These are phyloP conservation scores for Theobroma cacao DNA, from an alignment of 345 rosid genomes.

Conservation along the genomic window DNA sequence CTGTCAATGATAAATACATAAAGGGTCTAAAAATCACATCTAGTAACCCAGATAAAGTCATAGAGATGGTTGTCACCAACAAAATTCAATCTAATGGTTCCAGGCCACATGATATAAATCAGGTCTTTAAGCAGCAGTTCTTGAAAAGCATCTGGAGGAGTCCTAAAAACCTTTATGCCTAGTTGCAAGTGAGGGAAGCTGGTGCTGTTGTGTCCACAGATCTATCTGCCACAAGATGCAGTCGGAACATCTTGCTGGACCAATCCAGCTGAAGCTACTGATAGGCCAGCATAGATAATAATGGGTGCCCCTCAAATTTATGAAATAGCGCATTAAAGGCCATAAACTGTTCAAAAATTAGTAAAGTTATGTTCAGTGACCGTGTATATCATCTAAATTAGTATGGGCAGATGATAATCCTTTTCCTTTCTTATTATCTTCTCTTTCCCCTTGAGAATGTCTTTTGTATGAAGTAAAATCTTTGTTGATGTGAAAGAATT, in stretches of 20 bases:
- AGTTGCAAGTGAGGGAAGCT: neutral
- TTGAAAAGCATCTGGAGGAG: neutral
- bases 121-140: neutral
- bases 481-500: neutral
- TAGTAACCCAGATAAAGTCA: neutral
- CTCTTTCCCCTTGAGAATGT: neutral
- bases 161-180: neutral
- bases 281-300: neutral
- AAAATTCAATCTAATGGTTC: neutral
- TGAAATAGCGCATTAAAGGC: neutral
- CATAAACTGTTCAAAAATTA: neutral
- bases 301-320: neutral
- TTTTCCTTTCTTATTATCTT: neutral
- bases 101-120: neutral
- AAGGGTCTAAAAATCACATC: neutral
- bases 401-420: neutral
- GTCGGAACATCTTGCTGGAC: neutral
- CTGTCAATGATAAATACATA: neutral
- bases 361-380: neutral
- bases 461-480: neutral
- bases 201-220: neutral
- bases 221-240: neutral
- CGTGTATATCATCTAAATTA: neutral
- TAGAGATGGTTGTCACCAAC: neutral
- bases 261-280: neutral